phyloP scores from a whole-genome alignment of 2,329 filamentous ascomycete genomes.

The Xylogone sp. region DNA sequence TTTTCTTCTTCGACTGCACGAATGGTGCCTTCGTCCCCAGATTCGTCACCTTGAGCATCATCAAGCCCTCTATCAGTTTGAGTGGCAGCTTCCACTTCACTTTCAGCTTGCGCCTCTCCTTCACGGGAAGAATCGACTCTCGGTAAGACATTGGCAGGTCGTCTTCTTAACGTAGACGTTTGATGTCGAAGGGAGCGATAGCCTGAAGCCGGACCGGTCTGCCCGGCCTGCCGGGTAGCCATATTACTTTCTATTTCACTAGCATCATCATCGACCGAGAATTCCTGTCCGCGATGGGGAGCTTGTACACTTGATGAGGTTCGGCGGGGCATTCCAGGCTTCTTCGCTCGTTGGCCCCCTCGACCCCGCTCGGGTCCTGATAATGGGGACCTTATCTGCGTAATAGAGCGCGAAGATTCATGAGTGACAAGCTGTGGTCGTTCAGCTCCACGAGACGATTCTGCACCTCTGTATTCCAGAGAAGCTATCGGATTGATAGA shows the following conservation, averaged over 20 bases:
- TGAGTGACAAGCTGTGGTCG: conserved; percentile 21
- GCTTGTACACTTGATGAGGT: conserved; percentile 67
- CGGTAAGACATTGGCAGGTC: conserved; percentile 40
- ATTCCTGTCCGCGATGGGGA: conserved; percentile 78
- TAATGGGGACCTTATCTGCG: conserved; percentile 24
- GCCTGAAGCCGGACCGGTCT: conserved; percentile 25
- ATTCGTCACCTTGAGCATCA: conserved; percentile 10
- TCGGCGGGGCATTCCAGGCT: conserved; percentile 69
- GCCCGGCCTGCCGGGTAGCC: conserved; percentile 38
- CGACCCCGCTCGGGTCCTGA: conserved; percentile 28
- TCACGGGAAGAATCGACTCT: conserved; percentile 45
- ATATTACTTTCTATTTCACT: conserved; percentile 73
- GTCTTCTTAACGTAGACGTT: conserved; percentile 45
- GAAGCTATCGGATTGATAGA: conserved; percentile 15
- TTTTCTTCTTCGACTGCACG: conserved; percentile 33
- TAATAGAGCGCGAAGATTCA: conserved; percentile 25
- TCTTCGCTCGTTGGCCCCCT: conserved; percentile 38
- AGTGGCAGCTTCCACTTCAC: conserved; percentile 8
- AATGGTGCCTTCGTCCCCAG: conserved; percentile 20
- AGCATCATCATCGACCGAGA: conserved; percentile 86
- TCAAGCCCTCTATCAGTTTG: conserved; percentile 12
- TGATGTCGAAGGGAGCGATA: conserved; percentile 40
- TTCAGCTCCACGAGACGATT: conserved; percentile 21
- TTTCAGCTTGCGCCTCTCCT: conserved; percentile 33
- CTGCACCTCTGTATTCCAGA: conserved; percentile 21